Conservation (phyloP, 73 alveolate genomes). For the Effrenium voratum region DNA sequence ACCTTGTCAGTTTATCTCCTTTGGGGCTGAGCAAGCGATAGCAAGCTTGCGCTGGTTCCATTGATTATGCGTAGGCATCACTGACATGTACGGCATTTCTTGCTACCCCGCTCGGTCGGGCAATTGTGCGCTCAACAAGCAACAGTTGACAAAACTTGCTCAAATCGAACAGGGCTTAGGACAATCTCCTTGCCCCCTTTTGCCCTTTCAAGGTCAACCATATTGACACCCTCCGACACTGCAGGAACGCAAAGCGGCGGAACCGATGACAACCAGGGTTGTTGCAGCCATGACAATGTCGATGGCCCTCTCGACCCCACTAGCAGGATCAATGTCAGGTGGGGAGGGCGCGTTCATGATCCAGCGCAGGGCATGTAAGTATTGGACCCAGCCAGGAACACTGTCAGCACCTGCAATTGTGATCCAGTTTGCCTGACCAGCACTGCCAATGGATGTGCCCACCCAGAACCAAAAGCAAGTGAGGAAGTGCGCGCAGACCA, state of each 20-base stretch:
- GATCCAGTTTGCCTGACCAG: neutral
- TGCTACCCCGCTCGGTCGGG: neutral
- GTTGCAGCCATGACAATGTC: constrained; percentile 32
- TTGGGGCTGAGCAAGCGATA: no score
- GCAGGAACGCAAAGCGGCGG: constrained; percentile 18
- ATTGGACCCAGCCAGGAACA: constrained; percentile 49
- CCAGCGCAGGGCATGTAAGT: constrained; percentile 87
- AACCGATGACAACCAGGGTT: constrained; percentile 66
- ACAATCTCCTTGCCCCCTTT: no score
- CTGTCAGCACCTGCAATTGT: neutral
- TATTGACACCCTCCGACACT: no score
- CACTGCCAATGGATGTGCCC: neutral
- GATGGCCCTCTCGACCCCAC: constrained; percentile 42
- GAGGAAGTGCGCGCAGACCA: constrained; percentile 54
- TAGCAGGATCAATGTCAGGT: constrained; percentile 39
- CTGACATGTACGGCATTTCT: no score
- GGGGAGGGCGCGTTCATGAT: constrained; percentile 85
- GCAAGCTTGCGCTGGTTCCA: no score
- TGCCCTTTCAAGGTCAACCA: no score
- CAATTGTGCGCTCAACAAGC: neutral
- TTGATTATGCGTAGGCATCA: no score
- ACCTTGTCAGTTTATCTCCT: no score
- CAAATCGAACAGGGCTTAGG: no score
- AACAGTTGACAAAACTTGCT: neutral
- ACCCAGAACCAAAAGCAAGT: constrained; percentile 65